Conservation (phyloP, 2,329 filamentous ascomycete genomes). For the Colletotrichum karsti region DNA sequence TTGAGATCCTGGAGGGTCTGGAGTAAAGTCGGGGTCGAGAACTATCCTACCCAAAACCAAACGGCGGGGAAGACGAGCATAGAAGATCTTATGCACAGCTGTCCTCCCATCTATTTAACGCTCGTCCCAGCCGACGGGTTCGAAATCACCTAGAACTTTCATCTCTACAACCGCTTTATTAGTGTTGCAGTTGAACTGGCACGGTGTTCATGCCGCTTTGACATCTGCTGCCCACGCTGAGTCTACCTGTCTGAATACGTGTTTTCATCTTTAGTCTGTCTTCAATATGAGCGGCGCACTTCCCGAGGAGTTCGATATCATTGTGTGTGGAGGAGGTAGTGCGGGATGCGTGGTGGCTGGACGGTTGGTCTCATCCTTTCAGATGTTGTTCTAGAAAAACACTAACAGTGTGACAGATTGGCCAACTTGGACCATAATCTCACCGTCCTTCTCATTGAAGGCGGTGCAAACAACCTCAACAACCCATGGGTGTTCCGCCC, state of each 20-base stretch:
- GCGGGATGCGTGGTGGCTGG: constrained; percentile 68
- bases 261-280: not conserved
- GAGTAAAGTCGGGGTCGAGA: constrained; percentile 27
- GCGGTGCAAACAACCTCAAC: constrained; percentile 77
- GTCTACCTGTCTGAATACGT: not conserved
- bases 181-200: constrained; percentile 18
- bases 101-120: constrained; percentile 22
- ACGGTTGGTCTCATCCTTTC: constrained; percentile 48
- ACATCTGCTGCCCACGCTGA: not conserved
- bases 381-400: constrained; percentile 41
- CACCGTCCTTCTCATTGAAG: constrained; percentile 75
- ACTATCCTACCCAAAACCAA: not conserved
- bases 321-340: constrained; percentile 79
- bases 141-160: not conserved
- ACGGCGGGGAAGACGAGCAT: not conserved
- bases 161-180: not conserved
- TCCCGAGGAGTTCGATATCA: constrained; percentile 83
- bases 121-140: constrained; percentile 1
- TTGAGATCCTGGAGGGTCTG: constrained; percentile 15
- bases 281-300: constrained; percentile 48
- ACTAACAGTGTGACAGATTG: constrained; percentile 59
- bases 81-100: not conserved
- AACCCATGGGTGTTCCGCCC: constrained; percentile 82
- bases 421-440: constrained; percentile 81
- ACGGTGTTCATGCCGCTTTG: constrained; percentile 14